phyloP scores from a whole-genome alignment of 75 land plant genomes.

The Azolla pinnata region DNA sequence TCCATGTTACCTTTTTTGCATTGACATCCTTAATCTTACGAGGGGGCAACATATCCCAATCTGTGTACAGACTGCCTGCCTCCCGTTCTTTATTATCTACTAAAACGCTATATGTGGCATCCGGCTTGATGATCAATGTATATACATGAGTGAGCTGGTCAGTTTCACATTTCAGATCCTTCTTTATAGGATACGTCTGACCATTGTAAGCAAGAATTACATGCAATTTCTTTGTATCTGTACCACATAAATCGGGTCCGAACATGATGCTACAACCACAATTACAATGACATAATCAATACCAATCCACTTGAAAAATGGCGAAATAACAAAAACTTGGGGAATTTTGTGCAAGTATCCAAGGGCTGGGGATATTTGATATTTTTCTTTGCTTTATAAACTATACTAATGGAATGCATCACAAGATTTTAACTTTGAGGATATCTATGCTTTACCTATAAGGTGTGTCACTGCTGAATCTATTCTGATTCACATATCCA shows the following conservation, averaged over 20 bases:
- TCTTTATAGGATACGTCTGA: constrained; percentile 64
- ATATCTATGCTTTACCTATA: too few species aligned
- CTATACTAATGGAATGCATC: too few species aligned
- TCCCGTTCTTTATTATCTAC: constrained; percentile 71
- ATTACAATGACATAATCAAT: too few species aligned
- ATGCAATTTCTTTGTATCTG: constrained; percentile 69
- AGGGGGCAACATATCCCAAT: constrained; percentile 95
- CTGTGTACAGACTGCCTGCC: constrained; percentile 81
- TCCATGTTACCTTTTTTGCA: constrained; percentile 61
- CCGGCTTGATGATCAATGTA: constrained; percentile 77
- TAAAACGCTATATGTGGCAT: constrained; percentile 68
- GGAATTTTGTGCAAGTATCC: too few species aligned
- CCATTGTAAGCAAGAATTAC: constrained; percentile 63
- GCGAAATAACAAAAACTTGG: too few species aligned
- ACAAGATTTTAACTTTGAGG: too few species aligned
- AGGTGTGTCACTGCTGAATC: constrained; percentile 93
- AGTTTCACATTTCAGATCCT: constrained; percentile 68
- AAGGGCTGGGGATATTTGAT: constrained; percentile 2
- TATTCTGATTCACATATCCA: constrained; percentile 86
- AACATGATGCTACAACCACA: constrained; percentile 84
- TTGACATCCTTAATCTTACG: constrained; percentile 65
- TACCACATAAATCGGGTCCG: constrained; percentile 88
- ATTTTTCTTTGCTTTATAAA: neutral
- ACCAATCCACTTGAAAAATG: too few species aligned
- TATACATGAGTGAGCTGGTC: constrained; percentile 82